Evolutionary conservation across 306 rosid genomes (phyloP).

Genomic region (Pterocarpus macrocarpus): DNA sequence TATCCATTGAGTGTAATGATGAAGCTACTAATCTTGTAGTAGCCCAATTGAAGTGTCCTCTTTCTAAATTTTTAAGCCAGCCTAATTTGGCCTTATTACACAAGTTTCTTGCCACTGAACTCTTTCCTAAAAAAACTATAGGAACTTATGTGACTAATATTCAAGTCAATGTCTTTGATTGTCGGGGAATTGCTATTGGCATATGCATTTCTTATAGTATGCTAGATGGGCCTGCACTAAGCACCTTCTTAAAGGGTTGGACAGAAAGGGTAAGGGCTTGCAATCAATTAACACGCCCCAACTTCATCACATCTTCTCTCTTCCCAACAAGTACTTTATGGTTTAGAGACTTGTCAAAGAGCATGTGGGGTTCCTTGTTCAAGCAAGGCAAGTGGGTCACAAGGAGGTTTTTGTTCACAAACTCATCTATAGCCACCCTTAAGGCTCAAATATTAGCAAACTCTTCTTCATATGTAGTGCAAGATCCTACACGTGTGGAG

Average conservation of each 20-base stretch:
- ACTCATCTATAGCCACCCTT: slow-evolving; percentile 43
- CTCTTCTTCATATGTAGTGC: not conserved
- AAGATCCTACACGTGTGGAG: slow-evolving; percentile 51
- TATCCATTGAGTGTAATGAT: slow-evolving; percentile 56
- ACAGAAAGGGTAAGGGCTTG: slow-evolving; percentile 20
- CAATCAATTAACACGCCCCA: slow-evolving; percentile 9
- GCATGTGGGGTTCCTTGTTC: slow-evolving; percentile 6
- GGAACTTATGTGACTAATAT: slow-evolving; percentile 26
- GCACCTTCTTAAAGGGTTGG: slow-evolving; percentile 60
- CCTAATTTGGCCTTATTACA: slow-evolving; percentile 24
- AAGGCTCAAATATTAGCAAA: slow-evolving; percentile 39
- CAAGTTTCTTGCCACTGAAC: not conserved
- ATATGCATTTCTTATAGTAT: slow-evolving; percentile 56
- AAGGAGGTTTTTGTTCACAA: slow-evolving; percentile 56
- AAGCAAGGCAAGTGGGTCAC: slow-evolving; percentile 29
- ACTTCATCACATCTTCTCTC: slow-evolving; percentile 41
- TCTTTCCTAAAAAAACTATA: no score
- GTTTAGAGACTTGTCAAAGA: not conserved
- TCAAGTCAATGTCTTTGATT: slow-evolving; percentile 57
- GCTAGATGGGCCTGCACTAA: slow-evolving; percentile 55
- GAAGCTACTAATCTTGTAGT: slow-evolving; percentile 49
- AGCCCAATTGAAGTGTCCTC: slow-evolving; percentile 42
- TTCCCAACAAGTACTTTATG: slow-evolving; percentile 38
- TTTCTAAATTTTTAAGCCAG: slow-evolving; percentile 34
- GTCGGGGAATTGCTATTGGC: slow-evolving; percentile 67